Evolutionary conservation across 352 stramenopile genomes (phyloP).

Genomic region (Phytopythium vexans): DNA sequence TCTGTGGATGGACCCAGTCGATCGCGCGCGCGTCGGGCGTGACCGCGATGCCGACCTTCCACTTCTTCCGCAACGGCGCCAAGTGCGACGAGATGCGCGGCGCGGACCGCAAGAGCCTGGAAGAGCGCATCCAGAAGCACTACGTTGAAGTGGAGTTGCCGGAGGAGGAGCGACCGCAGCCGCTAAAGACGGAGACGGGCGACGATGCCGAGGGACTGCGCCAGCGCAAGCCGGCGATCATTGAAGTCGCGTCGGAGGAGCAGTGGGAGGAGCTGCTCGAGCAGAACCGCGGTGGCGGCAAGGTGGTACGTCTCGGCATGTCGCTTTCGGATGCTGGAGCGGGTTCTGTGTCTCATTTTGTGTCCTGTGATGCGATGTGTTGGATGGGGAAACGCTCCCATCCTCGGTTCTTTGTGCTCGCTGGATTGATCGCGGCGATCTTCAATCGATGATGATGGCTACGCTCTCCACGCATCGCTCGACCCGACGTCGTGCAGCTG

Average conservation of each 20-base stretch:
- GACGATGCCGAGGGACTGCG: conserved; percentile 26
- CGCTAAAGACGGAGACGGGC: conserved; percentile 1
- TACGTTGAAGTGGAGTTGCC: conserved; percentile 76
- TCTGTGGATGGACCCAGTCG: conserved; percentile 26
- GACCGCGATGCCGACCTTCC: conserved; percentile 94
- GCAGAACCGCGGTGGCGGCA: conserved; percentile 37
- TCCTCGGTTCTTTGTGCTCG: conserved; percentile 3
- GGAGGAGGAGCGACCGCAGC: conserved; percentile 55
- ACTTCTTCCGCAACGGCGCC: conserved; percentile 89
- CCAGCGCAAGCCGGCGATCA: conserved; percentile 54
- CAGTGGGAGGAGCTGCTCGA: conserved; percentile 52
- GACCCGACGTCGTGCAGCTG: too few species aligned
- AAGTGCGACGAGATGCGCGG: conserved; percentile 89
- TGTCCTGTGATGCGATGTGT: too few species aligned
- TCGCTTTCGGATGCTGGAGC: not conserved
- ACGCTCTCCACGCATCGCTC: too few species aligned
- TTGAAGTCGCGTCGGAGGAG: conserved; percentile 42
- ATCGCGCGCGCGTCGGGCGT: conserved; percentile 73
- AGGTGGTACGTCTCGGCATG: conserved; percentile 30
- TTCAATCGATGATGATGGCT: too few species aligned
- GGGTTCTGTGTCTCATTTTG: conserved; percentile 5
- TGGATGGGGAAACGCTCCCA: too few species aligned
- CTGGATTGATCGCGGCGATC: too few species aligned
- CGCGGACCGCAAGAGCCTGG: conserved; percentile 64
- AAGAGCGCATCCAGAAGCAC: conserved; percentile 66